These are phyloP conservation scores for Erysimum pusillum DNA, from an alignment of 441 rosid species.

Conservation along the genomic window DNA sequence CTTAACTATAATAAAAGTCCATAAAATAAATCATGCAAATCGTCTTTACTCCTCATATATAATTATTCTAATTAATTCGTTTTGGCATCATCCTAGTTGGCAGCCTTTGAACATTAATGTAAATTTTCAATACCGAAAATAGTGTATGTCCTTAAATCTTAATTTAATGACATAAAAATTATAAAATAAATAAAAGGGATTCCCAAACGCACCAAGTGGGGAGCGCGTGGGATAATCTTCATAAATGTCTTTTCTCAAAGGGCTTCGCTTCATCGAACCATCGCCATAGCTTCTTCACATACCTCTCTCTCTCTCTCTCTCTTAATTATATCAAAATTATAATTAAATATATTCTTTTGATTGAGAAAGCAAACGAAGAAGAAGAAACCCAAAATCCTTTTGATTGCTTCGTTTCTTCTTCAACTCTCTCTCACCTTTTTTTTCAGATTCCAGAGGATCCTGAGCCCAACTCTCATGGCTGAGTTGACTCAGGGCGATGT, in stretches of 20 bases:
- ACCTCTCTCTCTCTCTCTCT: too few relatives aligned
- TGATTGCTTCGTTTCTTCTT: conserved; percentile 35
- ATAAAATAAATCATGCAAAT: neutral
- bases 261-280: conserved; percentile 42
- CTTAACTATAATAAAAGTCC: neutral
- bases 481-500: conserved; percentile 92
- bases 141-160: neutral
- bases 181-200: neutral
- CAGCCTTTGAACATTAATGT: neutral
- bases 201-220: conserved; percentile 5
- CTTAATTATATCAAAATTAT: too few relatives aligned
- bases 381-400: neutral
- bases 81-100: conserved; percentile 19
- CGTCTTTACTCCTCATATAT: neutral
- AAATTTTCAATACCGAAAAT: too few relatives aligned
- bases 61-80: neutral
- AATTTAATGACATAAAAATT: neutral
- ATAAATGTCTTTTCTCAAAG: conserved; percentile 37
- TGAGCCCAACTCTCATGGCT: conserved; percentile 57
- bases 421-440: conserved; percentile 10
- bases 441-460: conserved; percentile 18
- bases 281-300: conserved; percentile 36
- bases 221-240: conserved; percentile 44
- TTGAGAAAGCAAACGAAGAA: neutral
- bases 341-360: neutral